Evolutionary conservation across 495 filamentous ascomycete species (phyloP).

Genomic region (Haplographium delicatum): DNA sequence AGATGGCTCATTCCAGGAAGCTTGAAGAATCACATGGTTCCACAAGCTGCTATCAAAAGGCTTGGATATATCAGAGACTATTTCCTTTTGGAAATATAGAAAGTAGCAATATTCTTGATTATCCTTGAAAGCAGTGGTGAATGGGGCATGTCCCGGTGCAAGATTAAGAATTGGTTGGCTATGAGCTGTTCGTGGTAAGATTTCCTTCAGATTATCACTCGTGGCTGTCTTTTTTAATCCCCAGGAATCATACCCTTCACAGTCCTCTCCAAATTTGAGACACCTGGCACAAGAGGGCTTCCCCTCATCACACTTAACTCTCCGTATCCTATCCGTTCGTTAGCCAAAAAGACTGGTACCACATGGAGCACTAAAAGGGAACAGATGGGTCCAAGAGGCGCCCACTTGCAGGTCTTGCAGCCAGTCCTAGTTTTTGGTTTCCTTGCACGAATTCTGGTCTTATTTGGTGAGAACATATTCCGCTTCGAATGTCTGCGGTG

Average conservation of each 20-base stretch:
- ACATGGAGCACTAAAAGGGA: background rate
- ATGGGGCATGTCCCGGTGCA: too few relatives aligned
- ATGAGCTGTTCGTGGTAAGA: background rate
- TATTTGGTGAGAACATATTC: background rate
- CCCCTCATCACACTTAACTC: conserved; percentile 53
- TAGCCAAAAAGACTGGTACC: background rate
- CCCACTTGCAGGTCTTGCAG: conserved; percentile 17
- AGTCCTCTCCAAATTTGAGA: conserved; percentile 41
- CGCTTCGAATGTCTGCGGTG: too few relatives aligned
- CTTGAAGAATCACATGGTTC: conserved; percentile 48
- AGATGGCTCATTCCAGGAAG: conserved; percentile 50
- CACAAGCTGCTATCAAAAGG: conserved; percentile 55
- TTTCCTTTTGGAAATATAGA: conserved; percentile 50
- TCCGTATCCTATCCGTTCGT: conserved; percentile 22
- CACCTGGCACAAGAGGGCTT: conserved; percentile 47
- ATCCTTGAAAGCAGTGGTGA: conserved; percentile 2
- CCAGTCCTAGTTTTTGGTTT: conserved; percentile 8
- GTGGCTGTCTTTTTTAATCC: background rate
- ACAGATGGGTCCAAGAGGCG: background rate
- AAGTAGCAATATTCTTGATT: conserved; percentile 38
- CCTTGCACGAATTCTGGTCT: background rate
- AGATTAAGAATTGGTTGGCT: background rate
- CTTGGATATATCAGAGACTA: conserved; percentile 49
- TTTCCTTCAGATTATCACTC: background rate
- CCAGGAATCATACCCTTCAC: conserved; percentile 52